Evolutionary conservation across 148 eudicot genomes (phyloP).

Genomic region (Fagopyrum esculentum): DNA sequence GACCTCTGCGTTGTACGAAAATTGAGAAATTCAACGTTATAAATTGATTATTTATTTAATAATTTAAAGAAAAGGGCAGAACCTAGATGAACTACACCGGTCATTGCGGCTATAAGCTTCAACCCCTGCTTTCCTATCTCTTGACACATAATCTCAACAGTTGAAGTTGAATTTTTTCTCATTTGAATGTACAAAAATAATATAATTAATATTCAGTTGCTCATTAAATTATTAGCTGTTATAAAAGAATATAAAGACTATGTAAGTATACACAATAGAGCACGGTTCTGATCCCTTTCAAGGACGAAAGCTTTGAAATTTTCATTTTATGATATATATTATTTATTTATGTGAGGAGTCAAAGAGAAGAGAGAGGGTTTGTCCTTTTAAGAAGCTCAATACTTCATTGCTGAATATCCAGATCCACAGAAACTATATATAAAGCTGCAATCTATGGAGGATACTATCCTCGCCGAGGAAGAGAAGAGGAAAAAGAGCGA

Average conservation of each 20-base stretch:
- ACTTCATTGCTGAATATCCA: background rate
- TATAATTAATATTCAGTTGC: background rate
- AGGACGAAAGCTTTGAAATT: background rate
- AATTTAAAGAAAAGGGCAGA: background rate
- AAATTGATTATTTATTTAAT: background rate
- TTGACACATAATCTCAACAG: slow-evolving; percentile 2
- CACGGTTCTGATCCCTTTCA: background rate
- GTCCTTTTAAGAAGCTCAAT: background rate
- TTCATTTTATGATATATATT: background rate
- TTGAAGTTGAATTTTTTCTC: background rate
- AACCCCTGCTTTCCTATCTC: slow-evolving; percentile 3
- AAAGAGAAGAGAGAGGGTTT: background rate
- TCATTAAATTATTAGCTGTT: background rate
- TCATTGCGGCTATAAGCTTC: slow-evolving; percentile 2
- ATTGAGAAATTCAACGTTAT: background rate
- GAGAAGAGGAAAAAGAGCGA: background rate
- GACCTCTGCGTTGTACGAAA: slow-evolving; percentile 7
- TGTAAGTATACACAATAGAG: background rate
- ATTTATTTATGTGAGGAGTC: background rate
- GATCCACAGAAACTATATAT: background rate
- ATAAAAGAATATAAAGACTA: background rate
- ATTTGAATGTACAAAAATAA: background rate
- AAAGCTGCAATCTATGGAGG: background rate
- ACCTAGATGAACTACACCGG: background rate
- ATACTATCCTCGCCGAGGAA: background rate